Evolutionary conservation across 768 basidiomycete species (phyloP).

Genomic region (Rhodosporidiobolus sp.): DNA sequence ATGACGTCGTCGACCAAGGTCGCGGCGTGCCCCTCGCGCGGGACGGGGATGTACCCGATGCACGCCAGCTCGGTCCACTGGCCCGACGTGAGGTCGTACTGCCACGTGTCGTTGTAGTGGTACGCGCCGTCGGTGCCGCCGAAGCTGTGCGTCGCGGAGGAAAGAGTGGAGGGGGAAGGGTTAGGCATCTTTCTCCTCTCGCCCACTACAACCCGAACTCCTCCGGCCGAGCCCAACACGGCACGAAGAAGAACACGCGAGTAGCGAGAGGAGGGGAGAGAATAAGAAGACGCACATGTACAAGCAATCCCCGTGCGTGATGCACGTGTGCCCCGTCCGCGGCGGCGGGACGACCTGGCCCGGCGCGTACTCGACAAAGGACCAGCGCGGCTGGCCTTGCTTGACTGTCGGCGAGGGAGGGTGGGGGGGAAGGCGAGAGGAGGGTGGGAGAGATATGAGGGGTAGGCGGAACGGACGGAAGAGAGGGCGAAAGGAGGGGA

Average conservation of each 20-base stretch:
- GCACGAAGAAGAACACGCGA: too few species aligned
- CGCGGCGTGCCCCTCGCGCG: conserved; percentile 93
- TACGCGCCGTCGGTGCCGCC: conserved; percentile 98
- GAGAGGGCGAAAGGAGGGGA: neutral
- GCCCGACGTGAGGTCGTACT: conserved; percentile 74
- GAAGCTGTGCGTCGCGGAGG: conserved; percentile 58
- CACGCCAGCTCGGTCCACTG: conserved; percentile 89
- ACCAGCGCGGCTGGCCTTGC: conserved; percentile 74
- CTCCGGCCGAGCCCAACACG: neutral
- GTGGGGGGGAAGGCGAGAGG: conserved; percentile 9
- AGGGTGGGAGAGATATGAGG: neutral
- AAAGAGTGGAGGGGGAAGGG: neutral
- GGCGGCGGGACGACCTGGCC: conserved; percentile 63
- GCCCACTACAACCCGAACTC: neutral
- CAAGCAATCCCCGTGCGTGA: conserved; percentile 76
- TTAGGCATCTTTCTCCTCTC: neutral
- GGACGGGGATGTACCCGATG: conserved; percentile 93
- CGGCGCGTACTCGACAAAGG: conserved; percentile 59
- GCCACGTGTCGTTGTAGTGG: conserved; percentile 99
- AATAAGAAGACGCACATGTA: conserved; percentile 63
- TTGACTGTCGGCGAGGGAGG: conserved; percentile 59
- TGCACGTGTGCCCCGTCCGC: conserved; percentile 86
- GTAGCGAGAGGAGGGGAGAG: neutral
- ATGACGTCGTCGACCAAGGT: conserved; percentile 95
- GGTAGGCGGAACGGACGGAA: neutral